Evolutionary conservation across 2,329 filamentous ascomycete genomes (phyloP).

Genomic region (Fusarium algeriense): DNA sequence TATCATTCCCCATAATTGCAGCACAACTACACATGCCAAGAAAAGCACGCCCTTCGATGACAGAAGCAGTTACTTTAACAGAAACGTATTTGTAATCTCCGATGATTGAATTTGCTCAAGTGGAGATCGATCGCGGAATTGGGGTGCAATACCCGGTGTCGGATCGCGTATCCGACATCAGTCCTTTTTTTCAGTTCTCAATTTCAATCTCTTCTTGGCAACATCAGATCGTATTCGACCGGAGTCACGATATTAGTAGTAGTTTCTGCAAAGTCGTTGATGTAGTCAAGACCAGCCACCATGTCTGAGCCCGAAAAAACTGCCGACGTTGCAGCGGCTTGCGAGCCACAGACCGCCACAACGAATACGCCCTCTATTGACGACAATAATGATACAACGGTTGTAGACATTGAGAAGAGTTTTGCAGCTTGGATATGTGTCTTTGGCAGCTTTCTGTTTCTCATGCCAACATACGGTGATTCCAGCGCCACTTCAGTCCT

Average conservation of each 20-base stretch:
- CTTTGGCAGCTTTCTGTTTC: slow-evolving; percentile 9
- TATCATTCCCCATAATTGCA: too few relatives aligned
- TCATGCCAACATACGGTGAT: slow-evolving; percentile 14
- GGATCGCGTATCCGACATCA: slow-evolving; percentile 2
- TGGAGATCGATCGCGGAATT: slow-evolving; percentile 6
- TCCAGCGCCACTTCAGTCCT: too few relatives aligned
- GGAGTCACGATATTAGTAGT: accelerated
- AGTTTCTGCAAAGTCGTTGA: too few relatives aligned
- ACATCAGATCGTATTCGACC: accelerated
- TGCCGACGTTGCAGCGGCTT: not conserved
- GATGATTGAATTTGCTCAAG: not conserved
- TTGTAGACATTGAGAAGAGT: slow-evolving; percentile 12
- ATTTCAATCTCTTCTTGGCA: accelerated
- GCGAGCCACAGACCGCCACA: not conserved
- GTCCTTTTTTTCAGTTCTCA: not conserved
- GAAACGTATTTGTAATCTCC: slow-evolving; percentile 4
- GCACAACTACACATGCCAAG: not conserved
- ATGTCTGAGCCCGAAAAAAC: slow-evolving; percentile 6
- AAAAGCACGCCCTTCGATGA: not conserved
- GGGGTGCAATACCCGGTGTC: slow-evolving; percentile 19
- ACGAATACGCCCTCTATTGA: not conserved
- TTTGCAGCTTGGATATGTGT: slow-evolving; percentile 15
- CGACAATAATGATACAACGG: not conserved
- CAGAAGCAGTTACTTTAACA: not conserved
- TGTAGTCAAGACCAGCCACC: not conserved